These are phyloP conservation scores for Aureobasidium sp. DNA, from an alignment of 2,329 filamentous ascomycete species.

Conservation along the genomic window DNA sequence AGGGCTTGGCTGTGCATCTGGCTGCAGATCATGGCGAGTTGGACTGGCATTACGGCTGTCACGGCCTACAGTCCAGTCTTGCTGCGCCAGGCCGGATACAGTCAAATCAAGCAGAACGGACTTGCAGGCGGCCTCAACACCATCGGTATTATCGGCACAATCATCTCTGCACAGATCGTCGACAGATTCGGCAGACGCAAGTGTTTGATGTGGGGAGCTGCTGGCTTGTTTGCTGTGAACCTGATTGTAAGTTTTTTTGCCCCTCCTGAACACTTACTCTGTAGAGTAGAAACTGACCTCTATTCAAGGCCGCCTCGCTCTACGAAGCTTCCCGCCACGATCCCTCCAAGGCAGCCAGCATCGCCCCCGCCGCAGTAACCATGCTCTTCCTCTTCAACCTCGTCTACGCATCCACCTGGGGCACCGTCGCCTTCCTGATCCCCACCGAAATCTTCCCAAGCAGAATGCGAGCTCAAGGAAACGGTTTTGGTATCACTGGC, in stretches of 20 bases:
- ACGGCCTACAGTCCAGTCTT: slow-evolving; percentile 28
- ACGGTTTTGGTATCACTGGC: slow-evolving; percentile 52
- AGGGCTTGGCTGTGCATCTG: slow-evolving; percentile 40
- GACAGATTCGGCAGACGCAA: slow-evolving; percentile 42
- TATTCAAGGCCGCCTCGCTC: slow-evolving; percentile 30
- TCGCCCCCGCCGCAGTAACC: slow-evolving; percentile 40
- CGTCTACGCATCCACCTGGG: slow-evolving; percentile 46
- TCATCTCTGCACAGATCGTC: slow-evolving; percentile 46
- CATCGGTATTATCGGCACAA: slow-evolving; percentile 46
- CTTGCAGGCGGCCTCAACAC: slow-evolving; percentile 48
- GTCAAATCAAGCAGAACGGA: slow-evolving; percentile 38
- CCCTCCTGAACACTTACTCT: neutral
- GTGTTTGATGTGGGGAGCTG: slow-evolving; percentile 37
- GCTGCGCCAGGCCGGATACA: slow-evolving; percentile 31
- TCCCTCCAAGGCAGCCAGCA: slow-evolving; percentile 31
- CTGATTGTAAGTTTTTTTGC: slow-evolving; percentile 26
- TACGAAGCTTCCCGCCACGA: slow-evolving; percentile 37
- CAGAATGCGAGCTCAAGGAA: slow-evolving; percentile 52
- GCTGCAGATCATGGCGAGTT: slow-evolving; percentile 41
- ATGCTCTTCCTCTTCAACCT: slow-evolving; percentile 48
- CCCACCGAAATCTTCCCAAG: slow-evolving; percentile 53
- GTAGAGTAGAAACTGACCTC: neutral
- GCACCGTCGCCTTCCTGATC: slow-evolving; percentile 43
- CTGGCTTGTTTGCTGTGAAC: slow-evolving; percentile 36
- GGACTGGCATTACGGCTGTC: slow-evolving; percentile 39